Base-by-base conservation (phyloP, 2,329 filamentous ascomycete genomes). In the Byssoonygena ceratinophila region DNA sequence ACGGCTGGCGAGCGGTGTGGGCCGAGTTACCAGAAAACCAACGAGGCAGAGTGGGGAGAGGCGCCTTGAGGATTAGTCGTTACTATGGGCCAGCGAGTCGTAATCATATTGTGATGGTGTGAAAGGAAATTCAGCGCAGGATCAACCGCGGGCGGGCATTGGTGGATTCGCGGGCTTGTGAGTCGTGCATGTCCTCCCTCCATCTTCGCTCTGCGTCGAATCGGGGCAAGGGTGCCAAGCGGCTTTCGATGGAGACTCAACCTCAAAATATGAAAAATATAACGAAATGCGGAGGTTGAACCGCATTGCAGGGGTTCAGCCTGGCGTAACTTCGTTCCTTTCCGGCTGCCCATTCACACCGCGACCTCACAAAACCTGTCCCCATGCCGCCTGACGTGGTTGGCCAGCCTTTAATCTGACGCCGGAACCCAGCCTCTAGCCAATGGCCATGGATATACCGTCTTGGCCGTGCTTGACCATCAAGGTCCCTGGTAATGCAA, bases 1-100 rank as follows among this genome's bases (percentile, higher is more conserved):
- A 51, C 20, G 39, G 14, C 45, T 29, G n/a, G n/a, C 22, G 37
- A 51, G 47, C 49, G 49, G 49, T 51, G 49, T 51, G 49, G 49
- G 39, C 49, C 39, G 27, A 50, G 47, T 34, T 50, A 37, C 45
- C 45, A 47, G 16, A 50, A 32, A 50, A 43, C 36, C 47, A 31
- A 32, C 37, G 20, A 16, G 5, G 11, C 16, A 27, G 32, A 25
- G 49, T 51, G 49, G 49, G 29, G 49, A 7, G n/a, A 20, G 4
- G 18, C 32, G 9, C 6, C 1, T 41, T 29, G 41, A 44, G 12
- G 41, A 43, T 23, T 31, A 23, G 29, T 5, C 16, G 31, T 6
- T 25, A 32, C 4, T 7, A 36, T 31, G 31, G 18, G 29, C 22
- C 23, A 48, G 34, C n/a, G 39, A 48, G 46, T 48, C 46, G 36